Evolutionary conservation across 208 protist species (phyloP), one percentile per base, ranked within the genome.

Genomic region (Kentomonas sorsogonicus): DNA sequence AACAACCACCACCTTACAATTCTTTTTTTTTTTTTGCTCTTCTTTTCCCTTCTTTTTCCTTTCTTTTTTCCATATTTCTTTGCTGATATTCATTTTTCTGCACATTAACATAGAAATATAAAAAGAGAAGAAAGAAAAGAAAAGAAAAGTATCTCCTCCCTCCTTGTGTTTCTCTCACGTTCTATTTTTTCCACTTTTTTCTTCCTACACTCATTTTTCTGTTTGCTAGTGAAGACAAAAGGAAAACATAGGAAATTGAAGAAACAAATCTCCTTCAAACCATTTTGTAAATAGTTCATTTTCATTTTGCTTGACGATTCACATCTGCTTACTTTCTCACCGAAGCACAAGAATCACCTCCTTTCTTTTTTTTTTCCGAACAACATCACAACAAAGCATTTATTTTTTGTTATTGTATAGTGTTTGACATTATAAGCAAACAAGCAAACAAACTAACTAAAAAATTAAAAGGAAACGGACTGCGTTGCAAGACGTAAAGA

Each of bases 391-490:
- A 31, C 20, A 39, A n/a, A n/a, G n/a, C n/a, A n/a, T n/a, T n/a
- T n/a, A n/a, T n/a, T n/a, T n/a, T n/a, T n/a, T n/a, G n/a, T n/a
- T n/a, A n/a, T n/a, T n/a, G n/a, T n/a, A n/a, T n/a, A 0, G 34
- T 53, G 18, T 16, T 16, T 0, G n/a, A 7, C 1, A 27, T 3
- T 54, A 25, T 7, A 51, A 54, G 15, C 5, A 26, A 23, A 31
- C 44, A 62, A 62, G n/a, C 25, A 52, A 39, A 62, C 29, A 6
- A 41, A 53, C 52, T 20, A 7, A 7, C 4, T 40, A 57, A 3
- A 10, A n/a, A 44, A 57, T 57, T 23, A 9, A 27, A 44, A 39
- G n/a, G 4, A 40, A 27, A 26, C 23, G 27, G 26, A 40, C 5
- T 47, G 29, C 26, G n/a, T 57, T 46, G 15, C 1, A 46, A 5